Percentiles rank a stretch among this genome's conserved stretches.
These are phyloP conservation scores for Curvularia hawaiiensis DNA, from an alignment of 2,329 filamentous ascomycete species.

Conservation along the genomic window DNA sequence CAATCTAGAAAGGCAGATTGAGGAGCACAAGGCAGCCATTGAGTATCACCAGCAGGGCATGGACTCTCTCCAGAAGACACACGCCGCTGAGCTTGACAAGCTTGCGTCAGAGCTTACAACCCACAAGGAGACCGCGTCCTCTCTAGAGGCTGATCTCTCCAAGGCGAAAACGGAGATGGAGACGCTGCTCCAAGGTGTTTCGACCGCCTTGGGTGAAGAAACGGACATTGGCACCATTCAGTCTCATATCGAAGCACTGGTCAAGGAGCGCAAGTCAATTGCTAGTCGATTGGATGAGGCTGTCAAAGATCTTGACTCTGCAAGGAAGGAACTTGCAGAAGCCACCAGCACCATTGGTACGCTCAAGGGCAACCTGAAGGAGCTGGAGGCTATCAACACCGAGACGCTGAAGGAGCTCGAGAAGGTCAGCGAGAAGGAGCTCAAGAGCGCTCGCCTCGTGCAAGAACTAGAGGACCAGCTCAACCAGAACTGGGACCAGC, in stretches of 20 bases:
- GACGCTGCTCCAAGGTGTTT: conserved; percentile 68
- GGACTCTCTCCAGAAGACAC: conserved; percentile 58
- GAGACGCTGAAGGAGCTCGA: conserved; percentile 63
- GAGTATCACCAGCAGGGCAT: conserved; percentile 60
- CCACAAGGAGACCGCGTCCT: conserved; percentile 39
- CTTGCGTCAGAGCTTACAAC: conserved; percentile 41
- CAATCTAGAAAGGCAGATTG: conserved; percentile 62
- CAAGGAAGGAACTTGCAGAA: conserved; percentile 51
- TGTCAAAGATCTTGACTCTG: conserved; percentile 49
- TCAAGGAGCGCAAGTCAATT: conserved; percentile 54
- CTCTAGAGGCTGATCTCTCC: conserved; percentile 62
- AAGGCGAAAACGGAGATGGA: conserved; percentile 64
- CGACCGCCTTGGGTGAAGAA: conserved; percentile 67
- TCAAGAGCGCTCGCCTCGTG: conserved; percentile 89
- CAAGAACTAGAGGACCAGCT: conserved; percentile 97
- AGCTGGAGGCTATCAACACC: conserved; percentile 57
- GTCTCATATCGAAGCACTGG: conserved; percentile 50
- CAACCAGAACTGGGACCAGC: conserved; percentile 92
- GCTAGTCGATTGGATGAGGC: conserved; percentile 50
- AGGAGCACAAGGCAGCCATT: conserved; percentile 60
- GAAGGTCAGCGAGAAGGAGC: conserved; percentile 68
- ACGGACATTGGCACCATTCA: conserved; percentile 52
- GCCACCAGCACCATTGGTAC: conserved; percentile 46
- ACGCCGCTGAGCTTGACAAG: conserved; percentile 60
- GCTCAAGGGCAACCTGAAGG: conserved; percentile 52